These are phyloP conservation scores for Lathyrus aphaca DNA, from an alignment of 306 rosid species.

Conservation along the genomic window DNA sequence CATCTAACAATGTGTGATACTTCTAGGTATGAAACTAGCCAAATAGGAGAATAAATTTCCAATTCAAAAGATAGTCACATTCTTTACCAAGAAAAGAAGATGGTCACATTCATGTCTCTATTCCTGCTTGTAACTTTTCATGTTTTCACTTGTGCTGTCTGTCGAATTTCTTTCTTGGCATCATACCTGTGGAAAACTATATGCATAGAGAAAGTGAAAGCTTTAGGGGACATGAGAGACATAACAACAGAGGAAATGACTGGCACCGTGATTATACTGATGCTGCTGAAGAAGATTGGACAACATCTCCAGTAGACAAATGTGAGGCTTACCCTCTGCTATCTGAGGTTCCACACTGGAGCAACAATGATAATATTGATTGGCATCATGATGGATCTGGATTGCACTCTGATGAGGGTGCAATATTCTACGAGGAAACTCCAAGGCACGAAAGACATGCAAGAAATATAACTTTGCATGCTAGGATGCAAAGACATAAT, in stretches of 20 bases:
- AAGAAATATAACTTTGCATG: constrained; percentile 37
- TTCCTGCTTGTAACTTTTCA: constrained; percentile 6
- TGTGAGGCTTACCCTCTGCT: constrained; percentile 40
- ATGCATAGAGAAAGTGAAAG: constrained; percentile 42
- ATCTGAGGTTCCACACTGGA: constrained; percentile 51
- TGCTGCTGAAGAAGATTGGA: constrained; percentile 44
- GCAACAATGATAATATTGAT: constrained; percentile 44
- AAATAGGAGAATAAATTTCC: constrained; percentile 5
- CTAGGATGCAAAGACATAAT: constrained; percentile 42
- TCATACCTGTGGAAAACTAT: constrained; percentile 5
- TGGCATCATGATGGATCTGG: constrained; percentile 38
- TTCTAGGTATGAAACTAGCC: background rate
- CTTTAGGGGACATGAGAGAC: constrained; percentile 40
- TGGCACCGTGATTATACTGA: constrained; percentile 44
- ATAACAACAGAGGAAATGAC: constrained; percentile 37
- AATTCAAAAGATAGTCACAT: background rate
- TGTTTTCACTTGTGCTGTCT: constrained; percentile 8
- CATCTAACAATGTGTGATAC: constrained; percentile 11
- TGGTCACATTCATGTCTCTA: background rate
- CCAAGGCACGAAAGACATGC: constrained; percentile 31
- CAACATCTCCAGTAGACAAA: constrained; percentile 41
- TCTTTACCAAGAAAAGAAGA: too few species aligned
- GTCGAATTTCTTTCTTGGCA: constrained; percentile 15
- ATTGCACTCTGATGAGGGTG: constrained; percentile 7
- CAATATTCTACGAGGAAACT: constrained; percentile 13